Evolutionary conservation across 768 basidiomycete species (phyloP).

Genomic region (Podaxis sp.): DNA sequence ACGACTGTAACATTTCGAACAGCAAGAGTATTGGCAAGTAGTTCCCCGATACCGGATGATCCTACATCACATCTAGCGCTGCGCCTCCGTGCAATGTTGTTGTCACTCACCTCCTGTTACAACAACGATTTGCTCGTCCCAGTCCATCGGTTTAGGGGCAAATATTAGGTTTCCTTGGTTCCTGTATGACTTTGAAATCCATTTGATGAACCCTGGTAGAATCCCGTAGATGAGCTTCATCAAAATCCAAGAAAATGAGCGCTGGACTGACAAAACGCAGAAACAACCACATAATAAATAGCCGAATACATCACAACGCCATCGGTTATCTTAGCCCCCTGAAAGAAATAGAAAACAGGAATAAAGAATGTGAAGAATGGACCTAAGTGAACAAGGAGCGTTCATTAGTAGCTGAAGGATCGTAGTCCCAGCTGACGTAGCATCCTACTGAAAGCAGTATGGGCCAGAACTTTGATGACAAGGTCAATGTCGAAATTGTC

Average conservation of each 20-base stretch:
- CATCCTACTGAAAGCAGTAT: constrained; percentile 76
- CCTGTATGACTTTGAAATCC: constrained; percentile 71
- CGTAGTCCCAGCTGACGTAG: neutral
- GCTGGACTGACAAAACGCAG: constrained; percentile 61
- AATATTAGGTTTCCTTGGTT: constrained; percentile 71
- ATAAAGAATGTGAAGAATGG: constrained; percentile 85
- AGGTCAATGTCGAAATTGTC: constrained; percentile 78
- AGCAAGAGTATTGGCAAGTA: constrained; percentile 86
- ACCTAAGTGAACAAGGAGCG: constrained; percentile 40
- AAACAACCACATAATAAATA: constrained; percentile 59
- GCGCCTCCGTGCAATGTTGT: neutral
- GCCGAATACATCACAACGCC: constrained; percentile 50
- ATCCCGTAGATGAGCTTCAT: neutral
- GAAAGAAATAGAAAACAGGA: constrained; percentile 76
- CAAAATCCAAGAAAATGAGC: neutral
- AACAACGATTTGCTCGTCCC: constrained; percentile 88
- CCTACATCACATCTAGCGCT: constrained; percentile 42
- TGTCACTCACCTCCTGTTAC: constrained; percentile 78
- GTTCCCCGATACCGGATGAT: constrained; percentile 84
- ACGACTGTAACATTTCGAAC: constrained; percentile 80
- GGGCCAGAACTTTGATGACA: constrained; percentile 71
- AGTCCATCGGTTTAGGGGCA: constrained; percentile 63
- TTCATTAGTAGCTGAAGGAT: constrained; percentile 4
- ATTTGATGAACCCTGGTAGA: constrained; percentile 60
- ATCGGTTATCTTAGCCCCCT: constrained; percentile 54